A percentile compares a stretch with the other conserved stretches of the same genome.
These are phyloP conservation scores for Pythium sukuiense DNA, from an alignment of 352 stramenopile genomes.

Conservation along the genomic window DNA sequence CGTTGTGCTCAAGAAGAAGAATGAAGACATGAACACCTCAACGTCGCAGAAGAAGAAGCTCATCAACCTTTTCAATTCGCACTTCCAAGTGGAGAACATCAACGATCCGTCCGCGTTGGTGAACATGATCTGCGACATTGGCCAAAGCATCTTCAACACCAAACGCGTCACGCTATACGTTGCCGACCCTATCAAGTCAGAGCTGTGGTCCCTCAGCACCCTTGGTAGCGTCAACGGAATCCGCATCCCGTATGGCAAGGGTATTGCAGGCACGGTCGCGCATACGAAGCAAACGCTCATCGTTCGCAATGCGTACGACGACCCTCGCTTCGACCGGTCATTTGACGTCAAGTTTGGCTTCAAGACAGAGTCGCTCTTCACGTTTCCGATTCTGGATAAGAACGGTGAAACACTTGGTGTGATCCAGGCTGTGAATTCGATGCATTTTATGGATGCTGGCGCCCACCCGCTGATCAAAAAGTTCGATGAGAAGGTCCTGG, in stretches of 20 bases:
- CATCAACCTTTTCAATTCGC: constrained; percentile 59
- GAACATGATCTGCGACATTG: constrained; percentile 72
- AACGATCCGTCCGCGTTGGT: constrained; percentile 71
- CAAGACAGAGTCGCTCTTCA: constrained; percentile 77
- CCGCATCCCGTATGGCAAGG: constrained; percentile 67
- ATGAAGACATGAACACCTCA: constrained; percentile 57
- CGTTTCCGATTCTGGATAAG: constrained; percentile 67
- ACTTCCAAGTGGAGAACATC: constrained; percentile 66
- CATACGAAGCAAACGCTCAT: constrained; percentile 56
- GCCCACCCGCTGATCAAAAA: constrained; percentile 48
- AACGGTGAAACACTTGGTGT: constrained; percentile 70
- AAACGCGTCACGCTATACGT: constrained; percentile 71
- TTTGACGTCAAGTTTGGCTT: constrained; percentile 85
- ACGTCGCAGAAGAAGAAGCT: constrained; percentile 70
- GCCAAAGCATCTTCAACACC: constrained; percentile 69
- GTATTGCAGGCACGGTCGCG: constrained; percentile 75
- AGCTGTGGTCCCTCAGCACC: constrained; percentile 74
- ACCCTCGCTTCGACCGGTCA: constrained; percentile 75
- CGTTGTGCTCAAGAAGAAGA: constrained; percentile 50
- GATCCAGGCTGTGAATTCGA: constrained; percentile 62
- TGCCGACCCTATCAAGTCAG: constrained; percentile 68
- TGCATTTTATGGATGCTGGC: constrained; percentile 42
- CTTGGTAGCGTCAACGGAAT: constrained; percentile 71
- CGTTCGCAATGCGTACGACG: constrained; percentile 72
- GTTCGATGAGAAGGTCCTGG: constrained; percentile 64